phyloP scores from a whole-genome alignment of 129 eudicot species.

The Rutidosis leptorrhynchoides region DNA sequence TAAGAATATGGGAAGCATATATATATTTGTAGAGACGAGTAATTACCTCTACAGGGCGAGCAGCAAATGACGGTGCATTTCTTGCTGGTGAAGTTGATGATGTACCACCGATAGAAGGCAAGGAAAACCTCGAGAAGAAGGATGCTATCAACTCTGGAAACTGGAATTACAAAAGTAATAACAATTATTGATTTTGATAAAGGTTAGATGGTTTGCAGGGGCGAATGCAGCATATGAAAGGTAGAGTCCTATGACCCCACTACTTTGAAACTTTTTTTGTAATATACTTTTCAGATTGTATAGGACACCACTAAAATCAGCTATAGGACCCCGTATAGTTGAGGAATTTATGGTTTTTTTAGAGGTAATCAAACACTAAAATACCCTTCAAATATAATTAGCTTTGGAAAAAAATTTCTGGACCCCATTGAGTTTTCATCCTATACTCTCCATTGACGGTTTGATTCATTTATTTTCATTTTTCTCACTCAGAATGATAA shows the following conservation, averaged over 20 bases:
- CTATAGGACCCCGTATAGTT: too few species aligned
- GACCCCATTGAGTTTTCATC: too few species aligned
- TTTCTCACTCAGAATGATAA: neutral
- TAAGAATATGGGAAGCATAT: neutral
- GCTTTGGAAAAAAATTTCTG: too few species aligned
- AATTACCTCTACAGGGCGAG: conserved; percentile 77
- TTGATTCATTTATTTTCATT: neutral
- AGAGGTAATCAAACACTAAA: too few species aligned
- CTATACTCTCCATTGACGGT: too few species aligned
- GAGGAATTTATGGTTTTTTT: too few species aligned
- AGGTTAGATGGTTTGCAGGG: conserved; percentile 2
- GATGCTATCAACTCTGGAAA: conserved; percentile 77
- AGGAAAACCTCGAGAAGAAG: conserved; percentile 78
- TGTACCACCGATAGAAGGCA: conserved; percentile 61
- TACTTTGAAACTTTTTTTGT: too few species aligned
- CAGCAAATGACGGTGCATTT: conserved; percentile 50
- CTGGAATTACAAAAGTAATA: conserved; percentile 39
- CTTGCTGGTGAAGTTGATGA: conserved; percentile 61
- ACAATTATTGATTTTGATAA: neutral
- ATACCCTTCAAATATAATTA: too few species aligned
- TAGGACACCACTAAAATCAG: too few species aligned
- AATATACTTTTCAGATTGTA: too few species aligned
- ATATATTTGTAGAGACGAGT: conserved; percentile 11
- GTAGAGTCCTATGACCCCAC: too few species aligned
- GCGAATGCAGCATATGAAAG: too few species aligned